These are phyloP conservation scores for Fusarium bactridioides DNA, from an alignment of 2,329 filamentous ascomycete species.

Conservation along the genomic window DNA sequence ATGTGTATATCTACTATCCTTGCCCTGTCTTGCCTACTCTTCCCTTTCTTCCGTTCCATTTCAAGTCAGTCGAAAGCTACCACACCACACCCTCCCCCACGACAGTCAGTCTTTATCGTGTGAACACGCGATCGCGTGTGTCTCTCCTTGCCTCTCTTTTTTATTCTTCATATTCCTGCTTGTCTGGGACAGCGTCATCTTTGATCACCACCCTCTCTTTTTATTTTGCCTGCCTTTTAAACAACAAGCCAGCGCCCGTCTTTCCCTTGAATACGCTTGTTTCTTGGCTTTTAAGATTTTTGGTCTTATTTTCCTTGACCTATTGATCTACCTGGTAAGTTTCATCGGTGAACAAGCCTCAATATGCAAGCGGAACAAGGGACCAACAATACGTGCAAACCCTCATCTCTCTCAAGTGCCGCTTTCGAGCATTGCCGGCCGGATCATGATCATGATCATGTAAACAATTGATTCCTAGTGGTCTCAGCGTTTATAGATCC, in stretches of 20 bases:
- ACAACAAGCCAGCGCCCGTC: background rate
- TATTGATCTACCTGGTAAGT: constrained; percentile 25
- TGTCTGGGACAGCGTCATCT: constrained; percentile 30
- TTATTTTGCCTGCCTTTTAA: constrained; percentile 9
- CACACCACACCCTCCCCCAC: constrained; percentile 20
- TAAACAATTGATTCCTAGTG: constrained; percentile 9
- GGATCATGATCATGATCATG: background rate
- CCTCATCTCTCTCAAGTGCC: constrained; percentile 1
- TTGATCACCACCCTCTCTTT: constrained; percentile 23
- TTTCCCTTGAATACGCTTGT: constrained; percentile 10
- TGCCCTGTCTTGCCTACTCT: constrained; percentile 6
- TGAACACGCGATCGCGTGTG: constrained; percentile 39
- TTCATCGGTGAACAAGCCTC: constrained; percentile 4
- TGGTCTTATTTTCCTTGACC: background rate
- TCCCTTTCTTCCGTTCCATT: constrained; percentile 7
- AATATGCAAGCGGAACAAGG: constrained; percentile 10
- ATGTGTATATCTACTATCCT: constrained; percentile 13
- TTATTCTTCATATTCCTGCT: constrained; percentile 2
- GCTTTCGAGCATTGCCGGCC: constrained; percentile 6
- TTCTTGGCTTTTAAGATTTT: background rate
- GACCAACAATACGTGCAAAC: background rate
- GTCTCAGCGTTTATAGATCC: background rate
- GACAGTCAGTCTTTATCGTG: constrained; percentile 36
- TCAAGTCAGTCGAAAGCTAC: background rate
- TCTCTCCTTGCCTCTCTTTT: constrained; percentile 27